phyloP scores from a whole-genome alignment of 192 early-diverging fungal species.

The Coemansia erecta region DNA sequence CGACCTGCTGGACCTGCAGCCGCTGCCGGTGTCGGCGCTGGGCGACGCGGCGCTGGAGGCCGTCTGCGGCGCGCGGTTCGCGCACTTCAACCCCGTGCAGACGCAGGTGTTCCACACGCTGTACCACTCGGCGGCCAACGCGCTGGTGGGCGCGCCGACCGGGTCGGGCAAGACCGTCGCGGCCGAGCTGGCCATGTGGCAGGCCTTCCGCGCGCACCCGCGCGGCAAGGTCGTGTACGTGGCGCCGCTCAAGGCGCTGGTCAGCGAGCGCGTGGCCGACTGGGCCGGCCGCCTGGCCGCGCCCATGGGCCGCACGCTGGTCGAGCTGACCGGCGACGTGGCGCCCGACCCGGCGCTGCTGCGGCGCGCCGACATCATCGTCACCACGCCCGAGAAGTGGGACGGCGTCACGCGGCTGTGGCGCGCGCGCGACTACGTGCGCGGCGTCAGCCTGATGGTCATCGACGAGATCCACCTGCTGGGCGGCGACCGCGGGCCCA shows the following conservation, averaged over 20 bases:
- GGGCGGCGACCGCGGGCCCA: conserved; percentile 94
- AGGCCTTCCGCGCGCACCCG: conserved; percentile 80
- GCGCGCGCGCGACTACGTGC: conserved; percentile 87
- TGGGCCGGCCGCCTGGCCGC: conserved; percentile 73
- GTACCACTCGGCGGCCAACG: conserved; percentile 81
- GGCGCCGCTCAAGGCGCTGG: conserved; percentile 96
- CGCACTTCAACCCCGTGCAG: conserved; percentile 98
- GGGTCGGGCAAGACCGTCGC: conserved; percentile 98
- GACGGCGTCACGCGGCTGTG: conserved; percentile 95
- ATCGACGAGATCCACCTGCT: conserved; percentile 99
- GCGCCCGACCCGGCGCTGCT: conserved; percentile 89
- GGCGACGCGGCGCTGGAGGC: conserved; percentile 78
- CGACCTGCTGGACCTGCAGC: conserved; percentile 88
- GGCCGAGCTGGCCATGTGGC: conserved; percentile 95
- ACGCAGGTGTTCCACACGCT: conserved; percentile 98
- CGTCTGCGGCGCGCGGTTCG: conserved; percentile 80
- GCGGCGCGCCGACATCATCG: conserved; percentile 89
- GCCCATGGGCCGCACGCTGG: conserved; percentile 77
- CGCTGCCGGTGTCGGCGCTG: conserved; percentile 84
- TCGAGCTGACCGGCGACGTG: conserved; percentile 95
- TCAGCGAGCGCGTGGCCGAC: conserved; percentile 90
- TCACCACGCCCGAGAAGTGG: conserved; percentile 99
- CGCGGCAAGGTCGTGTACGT: conserved; percentile 90
- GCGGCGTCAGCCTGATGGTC: conserved; percentile 83
- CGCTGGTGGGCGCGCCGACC: conserved; percentile 92